These are phyloP conservation scores for Viridothelium virens DNA, from an alignment of 495 filamentous ascomycete genomes.

Conservation along the genomic window DNA sequence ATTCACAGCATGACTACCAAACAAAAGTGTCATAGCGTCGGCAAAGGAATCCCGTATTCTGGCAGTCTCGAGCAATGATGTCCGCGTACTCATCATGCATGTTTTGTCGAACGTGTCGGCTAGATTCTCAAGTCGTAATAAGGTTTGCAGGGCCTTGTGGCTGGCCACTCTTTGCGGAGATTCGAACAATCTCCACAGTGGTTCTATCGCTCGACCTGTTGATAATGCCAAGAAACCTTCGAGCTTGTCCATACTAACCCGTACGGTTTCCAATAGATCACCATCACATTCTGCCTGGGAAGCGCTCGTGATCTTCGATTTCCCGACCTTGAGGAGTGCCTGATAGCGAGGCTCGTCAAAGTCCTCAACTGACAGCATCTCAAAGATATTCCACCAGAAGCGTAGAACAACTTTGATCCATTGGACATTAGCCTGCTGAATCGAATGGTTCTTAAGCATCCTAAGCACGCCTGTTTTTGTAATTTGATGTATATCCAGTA, in stretches of 20 bases:
- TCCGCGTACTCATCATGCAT: slow-evolving; percentile 42
- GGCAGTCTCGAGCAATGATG: slow-evolving; percentile 21
- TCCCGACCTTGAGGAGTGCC: slow-evolving; percentile 45
- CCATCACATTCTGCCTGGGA: neutral
- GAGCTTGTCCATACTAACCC: slow-evolving; percentile 37
- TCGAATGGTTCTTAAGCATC: neutral
- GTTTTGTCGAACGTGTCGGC: slow-evolving; percentile 61
- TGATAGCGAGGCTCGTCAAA: slow-evolving; percentile 51
- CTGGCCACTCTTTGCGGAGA: slow-evolving; percentile 52
- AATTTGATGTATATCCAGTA: neutral
- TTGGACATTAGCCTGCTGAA: neutral
- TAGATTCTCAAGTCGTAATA: slow-evolving; percentile 58
- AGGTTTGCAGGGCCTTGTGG: slow-evolving; percentile 42
- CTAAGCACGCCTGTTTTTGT: neutral
- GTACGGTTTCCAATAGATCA: neutral
- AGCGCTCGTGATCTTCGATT: neutral
- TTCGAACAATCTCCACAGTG: slow-evolving; percentile 65
- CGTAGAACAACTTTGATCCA: slow-evolving; percentile 12
- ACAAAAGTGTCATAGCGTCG: slow-evolving; percentile 21
- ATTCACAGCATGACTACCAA: neutral
- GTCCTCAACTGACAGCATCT: slow-evolving; percentile 25
- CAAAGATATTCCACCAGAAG: slow-evolving; percentile 30
- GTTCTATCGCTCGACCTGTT: slow-evolving; percentile 78
- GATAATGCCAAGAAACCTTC: slow-evolving; percentile 49
- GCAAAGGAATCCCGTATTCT: slow-evolving; percentile 29